Evolutionary conservation across 306 rosid genomes (phyloP).

Genomic region (Pachyrhizus erosus): DNA sequence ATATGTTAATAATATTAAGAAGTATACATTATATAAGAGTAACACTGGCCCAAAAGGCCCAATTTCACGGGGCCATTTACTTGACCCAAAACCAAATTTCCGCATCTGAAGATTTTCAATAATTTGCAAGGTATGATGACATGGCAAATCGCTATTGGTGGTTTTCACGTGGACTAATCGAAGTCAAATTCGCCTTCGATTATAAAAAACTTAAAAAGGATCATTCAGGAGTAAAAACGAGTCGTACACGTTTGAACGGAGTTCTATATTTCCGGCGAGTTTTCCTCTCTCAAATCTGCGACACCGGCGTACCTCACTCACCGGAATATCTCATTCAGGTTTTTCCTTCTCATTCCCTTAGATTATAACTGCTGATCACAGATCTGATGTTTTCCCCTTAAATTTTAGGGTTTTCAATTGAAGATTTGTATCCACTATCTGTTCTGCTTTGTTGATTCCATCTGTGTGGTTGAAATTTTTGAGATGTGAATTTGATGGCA

Average conservation of each 20-base stretch:
- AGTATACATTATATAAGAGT: too few species aligned
- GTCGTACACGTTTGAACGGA: background rate
- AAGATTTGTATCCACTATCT: too few species aligned
- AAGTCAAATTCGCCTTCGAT: background rate
- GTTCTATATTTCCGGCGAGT: constrained; percentile 11
- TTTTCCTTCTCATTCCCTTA: background rate
- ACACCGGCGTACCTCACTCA: background rate
- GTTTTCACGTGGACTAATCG: constrained; percentile 25
- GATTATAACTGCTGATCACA: background rate
- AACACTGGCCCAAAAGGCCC: too few species aligned
- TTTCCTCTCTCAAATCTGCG: constrained; percentile 25
- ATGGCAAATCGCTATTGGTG: constrained; percentile 35
- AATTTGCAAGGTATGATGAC: background rate
- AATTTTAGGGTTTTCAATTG: constrained; percentile 27
- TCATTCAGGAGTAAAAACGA: background rate
- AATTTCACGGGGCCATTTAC: background rate
- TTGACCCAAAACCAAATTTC: background rate
- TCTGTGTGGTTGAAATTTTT: background rate
- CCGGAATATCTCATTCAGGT: constrained; percentile 31
- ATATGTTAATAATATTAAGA: too few species aligned
- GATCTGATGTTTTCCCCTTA: background rate
- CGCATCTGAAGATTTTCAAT: background rate
- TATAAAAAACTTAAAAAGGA: background rate
- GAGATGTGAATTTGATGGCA: background rate
- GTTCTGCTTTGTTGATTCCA: background rate